A percentile compares a stretch with the other conserved stretches of the same genome.
Conservation (phyloP, 148 eudicot species). For the Fagopyrum esculentum region DNA sequence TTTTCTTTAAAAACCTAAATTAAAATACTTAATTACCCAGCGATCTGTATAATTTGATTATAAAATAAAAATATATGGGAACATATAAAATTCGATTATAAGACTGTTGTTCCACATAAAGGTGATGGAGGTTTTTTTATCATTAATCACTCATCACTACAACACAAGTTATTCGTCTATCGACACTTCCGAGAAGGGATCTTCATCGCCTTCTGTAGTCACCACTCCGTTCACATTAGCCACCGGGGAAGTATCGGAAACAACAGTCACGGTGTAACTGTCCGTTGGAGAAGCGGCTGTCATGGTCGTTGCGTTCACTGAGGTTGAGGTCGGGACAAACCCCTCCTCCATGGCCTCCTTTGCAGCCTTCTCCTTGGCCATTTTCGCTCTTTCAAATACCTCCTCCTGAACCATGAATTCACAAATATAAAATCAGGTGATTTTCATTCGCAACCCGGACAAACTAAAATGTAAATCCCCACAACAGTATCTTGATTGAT, state of each 20-base stretch:
- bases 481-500: not conserved
- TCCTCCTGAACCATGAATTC: slow-evolving; percentile 56
- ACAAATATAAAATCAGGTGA: too few species aligned
- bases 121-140: not conserved
- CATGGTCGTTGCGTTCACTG: slow-evolving; percentile 19
- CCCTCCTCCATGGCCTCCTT: slow-evolving; percentile 65
- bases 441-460: too few species aligned
- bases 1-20: too few species aligned
- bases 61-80: too few species aligned
- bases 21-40: too few species aligned
- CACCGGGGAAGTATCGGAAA: slow-evolving; percentile 11
- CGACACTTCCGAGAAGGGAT: slow-evolving; percentile 22
- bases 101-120: not conserved
- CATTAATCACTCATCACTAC: not conserved
- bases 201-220: slow-evolving; percentile 18
- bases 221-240: slow-evolving; percentile 15
- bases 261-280: slow-evolving; percentile 3
- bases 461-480: not conserved
- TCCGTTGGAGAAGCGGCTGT: slow-evolving; percentile 9
- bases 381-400: slow-evolving; percentile 77
- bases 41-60: too few species aligned
- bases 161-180: slow-evolving; percentile 32
- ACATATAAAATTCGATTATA: not conserved
- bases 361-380: slow-evolving; percentile 75
- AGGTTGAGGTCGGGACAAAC: slow-evolving; percentile 26